phyloP scores from a whole-genome alignment of 2,329 filamentous ascomycete species.

The Fusarium lateritium region DNA sequence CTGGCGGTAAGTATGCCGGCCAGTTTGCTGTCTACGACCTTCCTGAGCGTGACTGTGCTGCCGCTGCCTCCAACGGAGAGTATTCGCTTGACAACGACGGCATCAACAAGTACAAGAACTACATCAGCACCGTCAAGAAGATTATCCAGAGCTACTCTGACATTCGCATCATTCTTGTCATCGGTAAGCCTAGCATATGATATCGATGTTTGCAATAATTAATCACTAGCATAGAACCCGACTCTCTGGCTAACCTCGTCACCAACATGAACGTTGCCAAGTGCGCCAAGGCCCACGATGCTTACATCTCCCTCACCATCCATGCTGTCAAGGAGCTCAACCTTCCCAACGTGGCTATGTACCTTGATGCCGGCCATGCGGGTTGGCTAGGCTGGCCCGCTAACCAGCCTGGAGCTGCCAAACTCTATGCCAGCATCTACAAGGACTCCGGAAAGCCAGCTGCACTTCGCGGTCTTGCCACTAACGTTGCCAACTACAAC shows the following conservation, averaged over 20 bases:
- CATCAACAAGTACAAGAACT: slow-evolving; percentile 67
- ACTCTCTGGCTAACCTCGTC: slow-evolving; percentile 71
- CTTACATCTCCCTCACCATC: slow-evolving; percentile 65
- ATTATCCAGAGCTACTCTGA: slow-evolving; percentile 61
- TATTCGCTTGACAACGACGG: slow-evolving; percentile 66
- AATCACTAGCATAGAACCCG: slow-evolving; percentile 60
- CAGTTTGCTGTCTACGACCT: slow-evolving; percentile 71
- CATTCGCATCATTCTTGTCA: slow-evolving; percentile 60
- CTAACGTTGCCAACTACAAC: slow-evolving; percentile 74
- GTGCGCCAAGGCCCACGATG: slow-evolving; percentile 63
- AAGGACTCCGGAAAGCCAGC: slow-evolving; percentile 64
- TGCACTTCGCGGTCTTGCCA: slow-evolving; percentile 67
- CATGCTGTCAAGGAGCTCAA: slow-evolving; percentile 68
- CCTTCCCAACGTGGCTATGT: slow-evolving; percentile 70
- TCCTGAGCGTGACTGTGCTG: slow-evolving; percentile 71
- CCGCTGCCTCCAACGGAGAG: slow-evolving; percentile 71
- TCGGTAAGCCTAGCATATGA: slow-evolving; percentile 50
- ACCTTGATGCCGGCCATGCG: slow-evolving; percentile 70
- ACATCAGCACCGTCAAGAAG: slow-evolving; percentile 65
- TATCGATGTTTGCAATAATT: accelerated
- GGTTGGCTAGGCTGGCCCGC: slow-evolving; percentile 72
- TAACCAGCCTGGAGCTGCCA: slow-evolving; percentile 65
- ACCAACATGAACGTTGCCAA: slow-evolving; percentile 68
- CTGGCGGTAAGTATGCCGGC: slow-evolving; percentile 60
- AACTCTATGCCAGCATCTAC: slow-evolving; percentile 64